A percentile compares a stretch with the other conserved stretches of the same genome.
These are phyloP conservation scores for Lentinula guzmanii DNA, from an alignment of 768 basidiomycete species.

Conservation along the genomic window DNA sequence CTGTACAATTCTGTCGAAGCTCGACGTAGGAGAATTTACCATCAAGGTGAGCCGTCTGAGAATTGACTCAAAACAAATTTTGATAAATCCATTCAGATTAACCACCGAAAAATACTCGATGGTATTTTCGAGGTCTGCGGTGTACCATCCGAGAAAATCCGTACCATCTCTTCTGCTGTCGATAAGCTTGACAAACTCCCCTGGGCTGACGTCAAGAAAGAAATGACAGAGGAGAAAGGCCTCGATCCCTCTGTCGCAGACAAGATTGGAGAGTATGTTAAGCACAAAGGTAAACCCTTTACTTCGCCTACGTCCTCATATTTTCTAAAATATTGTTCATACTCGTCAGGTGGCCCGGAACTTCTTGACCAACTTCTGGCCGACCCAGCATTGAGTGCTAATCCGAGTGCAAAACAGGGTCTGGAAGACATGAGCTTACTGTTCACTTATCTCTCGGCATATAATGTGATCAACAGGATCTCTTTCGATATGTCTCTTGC, in stretches of 20 bases:
- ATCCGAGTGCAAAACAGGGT: slow-evolving; percentile 74
- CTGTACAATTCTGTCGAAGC: slow-evolving; percentile 71
- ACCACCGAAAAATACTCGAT: slow-evolving; percentile 95
- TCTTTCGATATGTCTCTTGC: slow-evolving; percentile 97
- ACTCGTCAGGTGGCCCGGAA: slow-evolving; percentile 59
- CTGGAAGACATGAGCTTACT: slow-evolving; percentile 81
- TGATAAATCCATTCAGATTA: slow-evolving; percentile 46
- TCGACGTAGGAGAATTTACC: slow-evolving; percentile 93
- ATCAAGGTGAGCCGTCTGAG: slow-evolving; percentile 57
- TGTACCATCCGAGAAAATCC: slow-evolving; percentile 83
- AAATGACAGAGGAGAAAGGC: slow-evolving; percentile 97
- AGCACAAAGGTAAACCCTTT: slow-evolving; percentile 70
- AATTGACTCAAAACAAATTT: not conserved
- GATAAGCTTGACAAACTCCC: slow-evolving; percentile 98
- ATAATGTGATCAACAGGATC: slow-evolving; percentile 74
- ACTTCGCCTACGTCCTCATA: not conserved
- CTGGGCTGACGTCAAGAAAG: slow-evolving; percentile 89
- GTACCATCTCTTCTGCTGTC: slow-evolving; percentile 91
- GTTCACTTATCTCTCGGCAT: slow-evolving; percentile 78
- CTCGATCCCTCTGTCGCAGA: slow-evolving; percentile 77
- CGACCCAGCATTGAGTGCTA: slow-evolving; percentile 60
- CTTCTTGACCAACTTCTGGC: slow-evolving; percentile 66
- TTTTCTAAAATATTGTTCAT: not conserved
- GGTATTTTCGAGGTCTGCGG: slow-evolving; percentile 97
- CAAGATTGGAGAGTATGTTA: slow-evolving; percentile 95